Evolutionary conservation across 257 asterid genomes (phyloP), one percentile per base, ranked within the genome.

Genomic region (Solanum appendiculatum): DNA sequence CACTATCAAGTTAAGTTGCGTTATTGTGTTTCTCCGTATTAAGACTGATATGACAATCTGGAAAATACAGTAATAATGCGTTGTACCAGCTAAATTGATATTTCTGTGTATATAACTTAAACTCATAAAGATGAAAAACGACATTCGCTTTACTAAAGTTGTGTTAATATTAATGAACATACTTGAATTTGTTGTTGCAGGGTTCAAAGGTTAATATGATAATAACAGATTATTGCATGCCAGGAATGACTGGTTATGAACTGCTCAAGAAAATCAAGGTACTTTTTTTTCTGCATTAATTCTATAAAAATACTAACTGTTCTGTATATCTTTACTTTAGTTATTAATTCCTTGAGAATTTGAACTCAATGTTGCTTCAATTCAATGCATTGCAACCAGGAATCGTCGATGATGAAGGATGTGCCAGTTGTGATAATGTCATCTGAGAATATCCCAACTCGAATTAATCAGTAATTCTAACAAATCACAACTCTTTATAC

Each of bases 151-250:
- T 14, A 29, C 39, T 85, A 27, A 60, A 14, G 44, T 72, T 34
- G 25, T 37, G 82, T 54, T 21, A 23, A 18, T 8, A 18, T 51
- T 58, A 58, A 60, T 12, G 70, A 63, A 29, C 7, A 58, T 21
- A 21, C 6, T 56, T 20, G 5, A 63, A 63, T 83, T 58, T 84
- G 11, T 51, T 86, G 27, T 42, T 42, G 33, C 91, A 92, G 92
- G 91, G 87, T 20, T 83, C 90, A 69, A 94, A 93, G 91, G 92
- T 94, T 86, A 92, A 89, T 73, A 87, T 94, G 92, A 93, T 94
- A n/a, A 92, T 93, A 69, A 94, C 94, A 70, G 97, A 94, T 84
- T 93, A 93, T 82, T 93, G 94, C 89, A 94, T 94, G 95, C 95
- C 97, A 1, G 97, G 92, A 46, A 94, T 94, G 97, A 91, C 91